A percentile compares a stretch with the other conserved stretches of the same genome.
phyloP scores from a whole-genome alignment of 73 alveolate genomes.

The Blepharisma japonicum region DNA sequence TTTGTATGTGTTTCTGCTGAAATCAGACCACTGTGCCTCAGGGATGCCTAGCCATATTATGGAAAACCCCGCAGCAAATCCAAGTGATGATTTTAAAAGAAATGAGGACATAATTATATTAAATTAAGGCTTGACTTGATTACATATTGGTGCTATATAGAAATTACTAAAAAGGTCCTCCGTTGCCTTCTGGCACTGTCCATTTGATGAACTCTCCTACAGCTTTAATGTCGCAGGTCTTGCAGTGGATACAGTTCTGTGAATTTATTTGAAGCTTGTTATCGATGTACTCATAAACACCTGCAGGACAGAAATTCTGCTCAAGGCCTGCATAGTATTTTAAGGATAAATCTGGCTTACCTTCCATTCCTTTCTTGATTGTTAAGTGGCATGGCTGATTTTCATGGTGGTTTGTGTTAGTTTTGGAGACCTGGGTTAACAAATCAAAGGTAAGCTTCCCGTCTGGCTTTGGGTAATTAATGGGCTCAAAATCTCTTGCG shows the following conservation, averaged over 20 bases:
- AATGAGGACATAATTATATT: too few species aligned
- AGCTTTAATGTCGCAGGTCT: constrained; percentile 89
- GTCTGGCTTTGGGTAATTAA: constrained; percentile 92
- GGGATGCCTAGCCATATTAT: too few species aligned
- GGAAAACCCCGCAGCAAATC: too few species aligned
- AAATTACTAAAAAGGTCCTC: constrained; percentile 88
- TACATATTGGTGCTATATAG: constrained; percentile 14
- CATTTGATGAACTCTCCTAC: constrained; percentile 83
- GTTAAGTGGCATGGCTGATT: constrained; percentile 93
- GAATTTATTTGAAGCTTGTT: constrained; percentile 77
- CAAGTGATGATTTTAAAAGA: too few species aligned
- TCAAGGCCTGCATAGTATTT: constrained; percentile 84
- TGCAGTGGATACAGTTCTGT: constrained; percentile 95
- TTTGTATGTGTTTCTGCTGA: too few species aligned
- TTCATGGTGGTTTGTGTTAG: constrained; percentile 78
- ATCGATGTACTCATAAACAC: constrained; percentile 83
- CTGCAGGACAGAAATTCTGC: constrained; percentile 94
- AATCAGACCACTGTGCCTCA: too few species aligned
- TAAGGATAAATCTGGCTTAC: constrained; percentile 38
- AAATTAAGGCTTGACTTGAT: background rate
- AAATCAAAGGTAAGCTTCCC: constrained; percentile 87
- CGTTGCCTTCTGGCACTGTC: constrained; percentile 97
- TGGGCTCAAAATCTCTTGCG: constrained; percentile 54
- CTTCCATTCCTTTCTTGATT: constrained; percentile 68
- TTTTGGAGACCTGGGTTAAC: constrained; percentile 77